A percentile compares a stretch with the other conserved stretches of the same genome.
phyloP scores from a whole-genome alignment of 371 early-diverging fungal species.

The Lichtheimia corymbifera region DNA sequence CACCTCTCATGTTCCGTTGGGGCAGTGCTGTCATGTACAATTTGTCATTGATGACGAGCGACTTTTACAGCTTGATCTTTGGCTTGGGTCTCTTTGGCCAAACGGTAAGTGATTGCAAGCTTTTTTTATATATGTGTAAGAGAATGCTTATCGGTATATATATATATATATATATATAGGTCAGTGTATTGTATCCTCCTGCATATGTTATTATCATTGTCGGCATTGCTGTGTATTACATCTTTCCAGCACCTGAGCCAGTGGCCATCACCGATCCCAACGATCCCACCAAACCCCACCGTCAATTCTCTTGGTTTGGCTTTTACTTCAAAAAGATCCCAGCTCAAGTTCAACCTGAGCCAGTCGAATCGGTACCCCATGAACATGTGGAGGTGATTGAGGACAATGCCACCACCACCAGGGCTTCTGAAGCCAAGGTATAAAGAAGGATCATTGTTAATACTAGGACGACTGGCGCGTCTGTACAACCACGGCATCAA shows the following conservation, averaged over 20 bases:
- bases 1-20: constrained; percentile 68
- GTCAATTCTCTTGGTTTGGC: constrained; percentile 13
- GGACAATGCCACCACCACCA: too few species aligned
- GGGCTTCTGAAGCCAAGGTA: too few species aligned
- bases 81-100: constrained; percentile 66
- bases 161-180: constrained; percentile 10
- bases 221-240: constrained; percentile 66
- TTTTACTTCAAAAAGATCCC: constrained; percentile 11
- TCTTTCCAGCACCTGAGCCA: constrained; percentile 52
- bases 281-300: constrained; percentile 10
- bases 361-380: not conserved
- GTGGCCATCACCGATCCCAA: constrained; percentile 25
- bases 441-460: too few species aligned
- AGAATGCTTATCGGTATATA: not conserved
- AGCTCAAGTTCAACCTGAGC: not conserved
- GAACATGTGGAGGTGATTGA: not conserved
- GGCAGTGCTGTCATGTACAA: constrained; percentile 78
- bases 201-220: constrained; percentile 65
- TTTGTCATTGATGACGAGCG: constrained; percentile 74
- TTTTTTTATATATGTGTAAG: not conserved
- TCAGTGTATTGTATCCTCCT: constrained; percentile 61
- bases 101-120: constrained; percentile 29
- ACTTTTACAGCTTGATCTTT: constrained; percentile 76
- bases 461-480: too few species aligned
- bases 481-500: too few species aligned